Percentiles rank a stretch among this genome's conserved stretches.
Evolutionary conservation across 2,329 filamentous ascomycete genomes (phyloP).

Genomic region (Knufia petricola): DNA sequence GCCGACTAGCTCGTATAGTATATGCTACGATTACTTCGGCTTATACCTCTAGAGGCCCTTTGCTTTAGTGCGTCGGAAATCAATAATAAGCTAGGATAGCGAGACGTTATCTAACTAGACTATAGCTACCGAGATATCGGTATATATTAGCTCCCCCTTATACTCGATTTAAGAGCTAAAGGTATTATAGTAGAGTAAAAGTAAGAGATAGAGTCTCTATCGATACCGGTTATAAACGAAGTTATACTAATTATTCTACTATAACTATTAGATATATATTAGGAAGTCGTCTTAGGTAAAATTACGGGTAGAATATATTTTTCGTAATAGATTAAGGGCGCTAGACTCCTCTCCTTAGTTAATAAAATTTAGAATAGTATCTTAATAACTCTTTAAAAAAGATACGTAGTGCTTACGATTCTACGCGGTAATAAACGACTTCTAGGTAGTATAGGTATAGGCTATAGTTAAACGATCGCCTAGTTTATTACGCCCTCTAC

Average conservation of each 20-base stretch:
- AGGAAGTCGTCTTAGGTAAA: too few species aligned
- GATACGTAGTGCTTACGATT: background rate
- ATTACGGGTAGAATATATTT: background rate
- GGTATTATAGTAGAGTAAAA: background rate
- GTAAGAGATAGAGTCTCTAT: too few species aligned
- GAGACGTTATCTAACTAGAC: too few species aligned
- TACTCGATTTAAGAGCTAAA: background rate
- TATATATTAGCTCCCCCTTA: background rate
- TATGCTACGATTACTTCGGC: too few species aligned
- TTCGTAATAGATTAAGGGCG: background rate
- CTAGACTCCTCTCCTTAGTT: background rate
- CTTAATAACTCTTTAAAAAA: background rate
- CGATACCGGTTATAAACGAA: too few species aligned
- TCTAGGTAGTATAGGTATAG: background rate
- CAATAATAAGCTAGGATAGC: too few species aligned
- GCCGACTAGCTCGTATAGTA: too few species aligned
- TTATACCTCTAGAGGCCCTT: too few species aligned
- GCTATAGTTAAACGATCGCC: constrained; percentile 6
- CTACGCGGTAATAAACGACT: background rate
- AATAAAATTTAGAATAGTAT: background rate
- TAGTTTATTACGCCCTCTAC: constrained; percentile 4
- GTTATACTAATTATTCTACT: too few species aligned
- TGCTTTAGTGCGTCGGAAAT: too few species aligned
- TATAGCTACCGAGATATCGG: background rate
- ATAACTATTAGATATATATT: too few species aligned